Conservation (phyloP, 2,329 filamentous ascomycete species). For the Fusarium nisikadoi region DNA sequence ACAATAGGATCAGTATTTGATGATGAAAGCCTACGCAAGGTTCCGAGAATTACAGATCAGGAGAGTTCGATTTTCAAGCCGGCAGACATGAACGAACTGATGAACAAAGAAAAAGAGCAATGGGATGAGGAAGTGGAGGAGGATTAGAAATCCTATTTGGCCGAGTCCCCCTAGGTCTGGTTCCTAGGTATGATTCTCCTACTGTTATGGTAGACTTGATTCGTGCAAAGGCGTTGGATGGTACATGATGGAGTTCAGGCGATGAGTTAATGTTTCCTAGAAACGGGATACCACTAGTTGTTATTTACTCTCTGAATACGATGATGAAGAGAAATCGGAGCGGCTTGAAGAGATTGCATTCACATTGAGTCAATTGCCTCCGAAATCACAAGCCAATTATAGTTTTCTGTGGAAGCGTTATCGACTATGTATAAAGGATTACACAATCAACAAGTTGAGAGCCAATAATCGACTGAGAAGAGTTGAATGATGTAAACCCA, state of each 20-base stretch:
- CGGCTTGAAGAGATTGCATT: not conserved
- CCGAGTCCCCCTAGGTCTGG: constrained; percentile 5
- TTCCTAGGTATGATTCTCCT: not conserved
- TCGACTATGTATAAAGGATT: constrained; percentile 18
- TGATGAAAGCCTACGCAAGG: constrained; percentile 77
- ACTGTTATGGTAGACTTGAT: not conserved
- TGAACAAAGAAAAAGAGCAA: constrained; percentile 80
- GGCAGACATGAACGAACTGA: constrained; percentile 75
- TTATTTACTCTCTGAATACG: not conserved
- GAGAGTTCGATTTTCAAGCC: constrained; percentile 78
- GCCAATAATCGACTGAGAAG: constrained; percentile 5
- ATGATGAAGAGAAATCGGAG: not conserved
- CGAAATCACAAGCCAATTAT: not conserved
- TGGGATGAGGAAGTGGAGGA: constrained; percentile 86
- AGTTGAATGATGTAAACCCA: constrained; percentile 18
- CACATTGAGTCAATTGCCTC: not conserved
- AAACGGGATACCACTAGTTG: constrained; percentile 22
- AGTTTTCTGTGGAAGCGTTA: not conserved
- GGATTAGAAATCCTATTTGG: constrained; percentile 52
- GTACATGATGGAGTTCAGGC: constrained; percentile 19
- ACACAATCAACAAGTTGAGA: constrained; percentile 5
- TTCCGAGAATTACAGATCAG: constrained; percentile 74
- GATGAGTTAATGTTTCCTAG: constrained; percentile 6
- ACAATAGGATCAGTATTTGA: constrained; percentile 92
- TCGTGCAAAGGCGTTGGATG: constrained; percentile 30